phyloP scores from a whole-genome alignment of 495 filamentous ascomycete species.

The Filosporella fistucella region DNA sequence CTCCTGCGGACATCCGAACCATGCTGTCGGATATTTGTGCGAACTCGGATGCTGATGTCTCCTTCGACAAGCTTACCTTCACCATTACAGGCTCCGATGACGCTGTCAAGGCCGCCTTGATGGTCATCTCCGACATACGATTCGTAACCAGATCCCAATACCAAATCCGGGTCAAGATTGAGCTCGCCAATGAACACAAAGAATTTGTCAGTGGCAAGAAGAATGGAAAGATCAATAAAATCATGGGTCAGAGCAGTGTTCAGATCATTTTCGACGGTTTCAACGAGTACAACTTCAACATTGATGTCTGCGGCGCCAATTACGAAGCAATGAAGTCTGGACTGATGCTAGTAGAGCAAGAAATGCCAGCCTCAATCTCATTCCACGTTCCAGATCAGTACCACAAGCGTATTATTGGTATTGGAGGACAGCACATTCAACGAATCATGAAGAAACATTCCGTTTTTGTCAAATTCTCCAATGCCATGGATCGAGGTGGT shows the following conservation, averaged over 20 bases:
- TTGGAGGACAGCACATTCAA: constrained; percentile 97
- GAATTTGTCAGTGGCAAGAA: constrained; percentile 99
- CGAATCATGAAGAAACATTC: constrained; percentile 99
- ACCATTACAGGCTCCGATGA: constrained; percentile 94
- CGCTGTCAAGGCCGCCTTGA: constrained; percentile 87
- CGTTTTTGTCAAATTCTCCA: constrained; percentile 99
- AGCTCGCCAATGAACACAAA: constrained; percentile 98
- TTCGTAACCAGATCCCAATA: constrained; percentile 84
- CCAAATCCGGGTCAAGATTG: constrained; percentile 94
- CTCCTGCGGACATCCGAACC: constrained; percentile 68
- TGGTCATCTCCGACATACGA: constrained; percentile 85
- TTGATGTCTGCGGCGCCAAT: constrained; percentile 86
- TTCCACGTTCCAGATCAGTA: constrained; percentile 99
- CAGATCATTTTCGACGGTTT: constrained; percentile 99
- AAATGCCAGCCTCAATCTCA: constrained; percentile 98
- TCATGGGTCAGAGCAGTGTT: constrained; percentile 97
- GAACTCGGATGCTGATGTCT: constrained; percentile 90
- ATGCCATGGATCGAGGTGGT: constrained; percentile 96
- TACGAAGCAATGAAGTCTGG: constrained; percentile 93
- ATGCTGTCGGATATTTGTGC: constrained; percentile 96
- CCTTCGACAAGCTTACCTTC: constrained; percentile 91
- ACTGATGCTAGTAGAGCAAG: constrained; percentile 89
- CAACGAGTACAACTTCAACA: constrained; percentile 99
- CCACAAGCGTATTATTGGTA: constrained; percentile 98
- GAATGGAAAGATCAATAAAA: constrained; percentile 99